Evolutionary conservation across 345 rosid species (phyloP), one percentile per base, ranked within the genome.

Genomic region (Hibiscus mutabilis): DNA sequence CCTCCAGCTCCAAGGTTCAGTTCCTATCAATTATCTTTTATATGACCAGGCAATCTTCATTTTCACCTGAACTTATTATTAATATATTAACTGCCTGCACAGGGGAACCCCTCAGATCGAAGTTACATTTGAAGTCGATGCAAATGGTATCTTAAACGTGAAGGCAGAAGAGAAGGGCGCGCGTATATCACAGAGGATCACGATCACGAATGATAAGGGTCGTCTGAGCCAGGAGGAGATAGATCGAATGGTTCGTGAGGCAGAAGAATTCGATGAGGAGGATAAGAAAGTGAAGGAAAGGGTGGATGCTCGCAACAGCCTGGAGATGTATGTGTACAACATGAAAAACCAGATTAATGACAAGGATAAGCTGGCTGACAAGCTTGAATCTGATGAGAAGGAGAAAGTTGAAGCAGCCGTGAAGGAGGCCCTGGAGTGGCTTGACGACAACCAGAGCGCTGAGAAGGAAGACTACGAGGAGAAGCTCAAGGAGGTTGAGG

Each of bases 41-140:
- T 52, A 25, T 49, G 37, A 2, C 37, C 37, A 44, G 6, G 19
- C 42, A 2, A 19, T 57, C 14, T 11, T 46, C 52, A 46, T 35
- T 46, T 15, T 56, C 21, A 22, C 31, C 6, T 10, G 33, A 58
- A 46, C n/a, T 35, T 35, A 6, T 25, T 44, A 71, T 4, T 22
- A 21, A 55, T 62, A n/a, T 18, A 55, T 6, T 18, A 18, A 61
- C 69, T 7, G 4, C n/a, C 73, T 56, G 9, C 68, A 70, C 90
- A 88, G 98, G 80, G 98, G 98, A 40, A 91, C 95, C 66, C 97
- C 98, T 35, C 98, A 94, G 79, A 94, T 94, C 67, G 98, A 94
- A 73, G 98, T 94, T 22, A 94, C 98, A 25, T 94, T 94, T 9
- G 98, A 94, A 78, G 95, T 91, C 10, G 98, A 94, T 40, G 98